Evolutionary conservation across 495 filamentous ascomycete species (phyloP).

Genomic region (Glonium stellatum): DNA sequence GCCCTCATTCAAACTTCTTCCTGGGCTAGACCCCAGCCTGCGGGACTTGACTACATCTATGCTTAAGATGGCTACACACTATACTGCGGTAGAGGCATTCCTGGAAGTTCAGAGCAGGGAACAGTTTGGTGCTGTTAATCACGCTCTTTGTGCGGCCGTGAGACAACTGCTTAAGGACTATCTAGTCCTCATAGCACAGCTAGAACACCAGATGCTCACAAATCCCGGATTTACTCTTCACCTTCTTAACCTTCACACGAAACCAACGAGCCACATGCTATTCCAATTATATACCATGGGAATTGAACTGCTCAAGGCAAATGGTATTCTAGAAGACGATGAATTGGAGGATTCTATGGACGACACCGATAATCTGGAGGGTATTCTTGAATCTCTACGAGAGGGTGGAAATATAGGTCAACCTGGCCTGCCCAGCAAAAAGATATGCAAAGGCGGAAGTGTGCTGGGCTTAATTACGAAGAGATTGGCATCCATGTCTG

Average conservation of each 20-base stretch:
- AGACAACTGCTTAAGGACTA: slow-evolving; percentile 89
- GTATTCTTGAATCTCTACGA: slow-evolving; percentile 72
- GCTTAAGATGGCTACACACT: slow-evolving; percentile 93
- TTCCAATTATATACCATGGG: slow-evolving; percentile 79
- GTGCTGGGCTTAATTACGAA: slow-evolving; percentile 79
- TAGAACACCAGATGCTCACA: slow-evolving; percentile 85
- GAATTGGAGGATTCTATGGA: slow-evolving; percentile 69
- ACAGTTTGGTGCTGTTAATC: slow-evolving; percentile 92
- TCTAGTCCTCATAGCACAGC: slow-evolving; percentile 80
- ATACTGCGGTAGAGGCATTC: slow-evolving; percentile 82
- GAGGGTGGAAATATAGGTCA: slow-evolving; percentile 71
- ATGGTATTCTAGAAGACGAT: slow-evolving; percentile 81
- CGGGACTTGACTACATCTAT: slow-evolving; percentile 80
- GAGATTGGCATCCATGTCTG: slow-evolving; percentile 77
- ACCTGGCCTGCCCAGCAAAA: slow-evolving; percentile 75
- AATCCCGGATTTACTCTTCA: slow-evolving; percentile 85
- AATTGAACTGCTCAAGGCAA: slow-evolving; percentile 78
- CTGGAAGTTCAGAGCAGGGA: slow-evolving; percentile 88
- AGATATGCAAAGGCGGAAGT: slow-evolving; percentile 88
- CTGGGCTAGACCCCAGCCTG: slow-evolving; percentile 83
- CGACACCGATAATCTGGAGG: slow-evolving; percentile 76
- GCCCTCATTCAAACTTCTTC: slow-evolving; percentile 68
- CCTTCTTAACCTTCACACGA: slow-evolving; percentile 81
- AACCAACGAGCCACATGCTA: slow-evolving; percentile 84
- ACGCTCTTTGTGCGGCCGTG: slow-evolving; percentile 88